phyloP scores from a whole-genome alignment of 179 eudicot species.

The Nepenthes alata region DNA sequence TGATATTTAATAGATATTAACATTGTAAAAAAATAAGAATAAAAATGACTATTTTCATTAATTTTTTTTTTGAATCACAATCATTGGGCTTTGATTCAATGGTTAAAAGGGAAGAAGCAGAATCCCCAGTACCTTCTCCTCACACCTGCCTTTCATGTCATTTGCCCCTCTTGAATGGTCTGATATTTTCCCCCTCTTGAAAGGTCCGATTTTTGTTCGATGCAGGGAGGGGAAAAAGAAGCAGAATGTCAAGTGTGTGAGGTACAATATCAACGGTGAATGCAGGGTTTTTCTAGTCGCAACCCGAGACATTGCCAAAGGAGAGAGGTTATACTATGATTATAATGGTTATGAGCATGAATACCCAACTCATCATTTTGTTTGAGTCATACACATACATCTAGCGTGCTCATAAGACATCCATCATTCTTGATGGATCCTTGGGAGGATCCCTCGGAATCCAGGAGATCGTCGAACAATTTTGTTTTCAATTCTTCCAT shows the following conservation, averaged over 20 bases:
- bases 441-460: background rate
- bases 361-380: slow-evolving; percentile 83
- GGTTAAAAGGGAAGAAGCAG: too few species aligned
- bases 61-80: too few species aligned
- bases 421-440: background rate
- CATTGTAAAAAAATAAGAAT: too few species aligned
- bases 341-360: slow-evolving; percentile 78
- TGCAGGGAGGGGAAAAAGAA: slow-evolving; percentile 73
- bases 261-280: slow-evolving; percentile 70
- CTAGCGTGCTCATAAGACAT: slow-evolving; percentile 8
- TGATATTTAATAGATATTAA: too few species aligned
- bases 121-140: too few species aligned
- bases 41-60: too few species aligned
- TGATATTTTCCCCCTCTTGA: background rate
- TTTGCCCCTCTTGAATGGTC: background rate
- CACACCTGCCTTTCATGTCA: background rate
- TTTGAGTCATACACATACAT: slow-evolving; percentile 22
- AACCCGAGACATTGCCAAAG: slow-evolving; percentile 76
- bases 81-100: too few species aligned
- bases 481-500: slow-evolving; percentile 8
- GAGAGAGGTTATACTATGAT: slow-evolving; percentile 80
- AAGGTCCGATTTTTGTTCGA: slow-evolving; percentile 5
- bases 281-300: slow-evolving; percentile 68
- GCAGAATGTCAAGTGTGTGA: slow-evolving; percentile 73
- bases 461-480: background rate